Evolutionary conservation across 495 filamentous ascomycete species (phyloP).

Genomic region (Usnea hakonensis): DNA sequence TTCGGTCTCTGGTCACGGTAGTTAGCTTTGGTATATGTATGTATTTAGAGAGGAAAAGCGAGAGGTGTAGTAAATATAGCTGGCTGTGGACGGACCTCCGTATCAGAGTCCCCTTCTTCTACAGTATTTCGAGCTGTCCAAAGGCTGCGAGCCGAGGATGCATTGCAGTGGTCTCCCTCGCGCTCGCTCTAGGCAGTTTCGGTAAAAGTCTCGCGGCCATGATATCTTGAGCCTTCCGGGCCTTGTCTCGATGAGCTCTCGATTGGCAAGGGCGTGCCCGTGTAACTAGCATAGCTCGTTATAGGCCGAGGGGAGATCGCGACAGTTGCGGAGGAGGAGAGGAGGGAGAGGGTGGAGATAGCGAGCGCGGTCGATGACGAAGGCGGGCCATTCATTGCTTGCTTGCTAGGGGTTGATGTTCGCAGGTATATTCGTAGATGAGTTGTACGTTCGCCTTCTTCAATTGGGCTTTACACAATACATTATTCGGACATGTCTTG

Average conservation of each 20-base stretch:
- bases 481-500: too few relatives aligned
- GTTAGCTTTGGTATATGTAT: too few relatives aligned
- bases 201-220: constrained; percentile 34
- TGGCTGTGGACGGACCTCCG: constrained; percentile 57
- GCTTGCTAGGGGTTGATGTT: too few relatives aligned
- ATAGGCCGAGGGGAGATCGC: constrained; percentile 55
- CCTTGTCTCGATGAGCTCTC: neutral
- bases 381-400: constrained; percentile 66
- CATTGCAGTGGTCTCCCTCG: constrained; percentile 78
- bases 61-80: too few relatives aligned
- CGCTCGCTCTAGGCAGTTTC: constrained; percentile 51
- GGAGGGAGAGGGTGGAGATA: constrained; percentile 52
- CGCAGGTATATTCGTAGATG: too few relatives aligned
- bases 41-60: too few relatives aligned
- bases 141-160: constrained; percentile 89
- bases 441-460: too few relatives aligned
- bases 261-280: constrained; percentile 44
- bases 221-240: neutral
- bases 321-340: constrained; percentile 60
- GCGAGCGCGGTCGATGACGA: constrained; percentile 49
- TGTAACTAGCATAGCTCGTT: constrained; percentile 85
- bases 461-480: too few relatives aligned
- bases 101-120: constrained; percentile 69
- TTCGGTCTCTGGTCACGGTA: constrained; percentile 70
- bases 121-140: constrained; percentile 71